Evolutionary conservation across 2,329 filamentous ascomycete genomes (phyloP), one percentile per base, ranked within the genome.

Genomic region (Canariomyces notabilis): DNA sequence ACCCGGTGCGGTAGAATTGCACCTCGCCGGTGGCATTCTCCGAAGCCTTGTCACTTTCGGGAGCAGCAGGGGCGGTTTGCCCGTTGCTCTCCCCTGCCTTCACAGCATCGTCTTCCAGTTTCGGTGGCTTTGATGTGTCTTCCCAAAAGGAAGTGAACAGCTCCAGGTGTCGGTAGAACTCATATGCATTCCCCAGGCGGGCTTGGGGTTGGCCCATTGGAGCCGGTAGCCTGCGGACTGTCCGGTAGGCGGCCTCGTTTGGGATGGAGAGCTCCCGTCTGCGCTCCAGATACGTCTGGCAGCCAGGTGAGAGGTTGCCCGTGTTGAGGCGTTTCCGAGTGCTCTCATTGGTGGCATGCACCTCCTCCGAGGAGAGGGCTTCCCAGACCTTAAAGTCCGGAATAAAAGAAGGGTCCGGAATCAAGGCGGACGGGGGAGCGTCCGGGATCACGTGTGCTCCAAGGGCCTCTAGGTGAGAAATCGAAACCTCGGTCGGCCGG

Each of bases 141-240:
- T 81, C 76, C 80, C 80, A 84, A 57, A 73, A 83, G 1, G 68
- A 58, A 2, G 78, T 76, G 57, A 82, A 73, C 20, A 71, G 61
- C 56, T 84, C 80, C 16, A 84, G 67, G 54, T 79, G 76, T 42
- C 77, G 77, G 64, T 76, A 84, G 62, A 84, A 83, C 61, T 83
- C 80, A 55, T 82, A 83, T 5, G 77, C 74, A 54, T 82, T 82
- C 12, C 80, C 80, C 6, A 84, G 64, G 6, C 79, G 74, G 22
- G 74, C 71, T 29, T 74, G 68, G 37, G 70, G 65, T 56, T 74
- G 73, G 33, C 79, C 80, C 33, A 71, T 72, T 26, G 72, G 70
- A 1, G 76, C 66, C 5, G 72, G 70, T n/a, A 82, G 67, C 36
- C 80, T 74, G 19, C 79, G 74, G 44, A 83, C 73, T 1, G 77